phyloP scores from a whole-genome alignment of 1,284 basidiomycete genomes.

The Afroboletus lepidellus region DNA sequence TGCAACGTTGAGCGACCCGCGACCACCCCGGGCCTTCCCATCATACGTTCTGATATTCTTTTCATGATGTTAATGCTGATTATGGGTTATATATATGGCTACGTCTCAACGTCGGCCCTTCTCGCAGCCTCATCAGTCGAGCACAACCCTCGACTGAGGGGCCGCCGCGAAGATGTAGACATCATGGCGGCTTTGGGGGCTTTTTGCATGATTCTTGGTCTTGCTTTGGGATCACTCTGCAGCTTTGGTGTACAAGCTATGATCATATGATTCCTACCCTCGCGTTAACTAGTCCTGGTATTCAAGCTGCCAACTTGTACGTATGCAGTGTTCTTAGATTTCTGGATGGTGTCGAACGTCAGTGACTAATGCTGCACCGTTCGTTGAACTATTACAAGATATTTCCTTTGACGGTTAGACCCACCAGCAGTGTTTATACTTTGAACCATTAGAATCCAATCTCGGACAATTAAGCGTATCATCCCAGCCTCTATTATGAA shows the following conservation, averaged over 20 bases:
- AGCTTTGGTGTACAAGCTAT: background rate
- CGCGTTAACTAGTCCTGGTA: too few species aligned
- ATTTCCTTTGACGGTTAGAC: too few species aligned
- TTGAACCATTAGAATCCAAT: too few species aligned
- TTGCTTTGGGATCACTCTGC: background rate
- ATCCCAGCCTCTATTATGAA: too few species aligned
- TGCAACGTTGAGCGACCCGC: background rate
- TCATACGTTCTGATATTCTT: slow-evolving; percentile 1
- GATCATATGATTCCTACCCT: too few species aligned
- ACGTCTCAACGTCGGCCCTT: background rate
- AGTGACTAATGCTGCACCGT: too few species aligned
- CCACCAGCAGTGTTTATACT: too few species aligned
- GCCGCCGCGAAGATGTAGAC: background rate
- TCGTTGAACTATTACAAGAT: too few species aligned
- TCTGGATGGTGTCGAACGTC: too few species aligned
- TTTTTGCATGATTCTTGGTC: background rate
- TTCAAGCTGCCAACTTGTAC: too few species aligned
- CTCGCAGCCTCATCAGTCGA: background rate
- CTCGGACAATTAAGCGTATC: too few species aligned
- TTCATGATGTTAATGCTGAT: background rate
- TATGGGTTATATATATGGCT: background rate
- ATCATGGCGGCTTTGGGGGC: background rate
- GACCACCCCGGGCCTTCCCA: background rate
- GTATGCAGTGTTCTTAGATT: too few species aligned
- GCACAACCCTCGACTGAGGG: slow-evolving; percentile 1